Conservation (phyloP, 371 early-diverging fungal genomes). For the Nematocida major region DNA sequence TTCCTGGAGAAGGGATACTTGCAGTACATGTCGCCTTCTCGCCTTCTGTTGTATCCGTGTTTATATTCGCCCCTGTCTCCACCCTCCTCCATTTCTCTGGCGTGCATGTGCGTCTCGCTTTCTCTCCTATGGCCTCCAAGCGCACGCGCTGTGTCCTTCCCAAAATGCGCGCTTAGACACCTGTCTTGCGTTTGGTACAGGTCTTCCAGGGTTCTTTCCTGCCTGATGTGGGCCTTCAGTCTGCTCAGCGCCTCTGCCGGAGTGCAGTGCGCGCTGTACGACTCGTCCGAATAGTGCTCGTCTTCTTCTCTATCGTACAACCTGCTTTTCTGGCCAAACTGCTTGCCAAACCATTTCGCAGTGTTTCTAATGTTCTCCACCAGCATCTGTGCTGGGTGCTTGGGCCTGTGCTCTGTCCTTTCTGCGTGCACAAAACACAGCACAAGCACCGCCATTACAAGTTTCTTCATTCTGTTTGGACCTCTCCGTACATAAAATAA, state of each 20-base stretch:
- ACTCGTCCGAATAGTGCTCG: too few relatives aligned
- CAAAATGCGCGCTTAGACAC: neutral
- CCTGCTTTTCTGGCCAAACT: neutral
- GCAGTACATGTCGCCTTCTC: neutral
- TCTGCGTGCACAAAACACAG: neutral
- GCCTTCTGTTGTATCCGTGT: neutral
- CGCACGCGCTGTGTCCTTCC: too few relatives aligned
- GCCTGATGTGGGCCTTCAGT: neutral
- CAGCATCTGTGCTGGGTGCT: neutral
- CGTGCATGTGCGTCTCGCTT: neutral
- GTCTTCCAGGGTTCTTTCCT: neutral
- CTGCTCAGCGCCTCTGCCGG: neutral
- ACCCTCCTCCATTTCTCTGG: neutral
- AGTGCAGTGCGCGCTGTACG: neutral
- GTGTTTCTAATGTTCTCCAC: neutral
- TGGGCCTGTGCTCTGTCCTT: neutral
- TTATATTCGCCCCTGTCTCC: neutral
- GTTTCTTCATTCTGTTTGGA: conserved; percentile 1
- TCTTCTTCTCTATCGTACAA: neutral
- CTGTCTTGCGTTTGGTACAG: neutral
- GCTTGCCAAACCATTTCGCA: neutral
- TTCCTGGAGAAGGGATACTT: neutral
- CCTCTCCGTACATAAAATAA: conserved; percentile 14
- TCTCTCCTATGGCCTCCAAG: too few relatives aligned
- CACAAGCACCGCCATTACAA: neutral